Base-by-base conservation (phyloP, 176 grass and related monocot genomes). In the Lolium multiflorum region DNA sequence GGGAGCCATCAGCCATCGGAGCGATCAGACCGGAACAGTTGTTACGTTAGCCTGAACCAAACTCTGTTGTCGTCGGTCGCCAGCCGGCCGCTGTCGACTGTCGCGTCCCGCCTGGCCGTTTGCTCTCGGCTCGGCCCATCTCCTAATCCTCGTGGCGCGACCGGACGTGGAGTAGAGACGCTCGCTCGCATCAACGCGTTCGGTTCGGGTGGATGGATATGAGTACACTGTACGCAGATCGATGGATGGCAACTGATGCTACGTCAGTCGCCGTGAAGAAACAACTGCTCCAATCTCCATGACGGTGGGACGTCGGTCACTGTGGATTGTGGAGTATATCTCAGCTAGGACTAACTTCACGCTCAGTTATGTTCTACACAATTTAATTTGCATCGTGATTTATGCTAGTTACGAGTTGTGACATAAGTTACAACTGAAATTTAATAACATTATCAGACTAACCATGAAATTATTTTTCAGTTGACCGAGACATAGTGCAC, bases 141-240 rank as follows among this genome's bases (percentile, higher is more conserved):
- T 22, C 74, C 4, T 48, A 4, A 16, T 50, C 15, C 41, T 51
- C n/a, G 35, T 18, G 43, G 41, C 22, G 22, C 71, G 12, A 17
- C 20, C n/a, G 39, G 58, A 28, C 80, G 80, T 70, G 18, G 4
- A 20, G 22, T 39, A 56, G 7, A 20, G 18, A 24, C 31, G 82
- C 38, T 67, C 54, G 62, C 48, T 74, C 62, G 71, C 88, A 82
- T 86, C 88, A 78, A 82, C 83, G 88, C 88, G 88, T 39, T 35
- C 3, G 5, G 67, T 74, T 84, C 5, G 5, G 76, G 14, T 8
- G 38, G 7, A 3, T 13, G 18, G 10, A 25, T 15, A 11, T 17
- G 57, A 65, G 13, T 22, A 43, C n/a, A 61, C 3, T 3, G 70
- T 31, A 17, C 31, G 11, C 38, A 16, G 16, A 18, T 25, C 21